Base-by-base conservation (phyloP, 208 protist species). In the Trypanosoma brucei region DNA sequence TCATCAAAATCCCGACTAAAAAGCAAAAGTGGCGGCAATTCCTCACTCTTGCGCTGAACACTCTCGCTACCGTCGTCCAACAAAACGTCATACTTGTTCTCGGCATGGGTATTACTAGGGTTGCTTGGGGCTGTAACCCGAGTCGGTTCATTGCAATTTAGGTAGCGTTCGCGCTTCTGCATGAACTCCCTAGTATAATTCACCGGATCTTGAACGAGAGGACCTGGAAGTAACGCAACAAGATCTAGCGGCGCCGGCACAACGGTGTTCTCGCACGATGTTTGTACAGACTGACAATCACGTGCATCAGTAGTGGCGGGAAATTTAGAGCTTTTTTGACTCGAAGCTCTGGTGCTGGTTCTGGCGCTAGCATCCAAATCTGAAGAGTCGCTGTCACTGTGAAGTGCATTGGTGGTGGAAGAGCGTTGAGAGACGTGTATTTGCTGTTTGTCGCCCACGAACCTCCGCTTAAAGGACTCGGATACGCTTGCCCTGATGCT, bases 161-260 rank as follows among this genome's bases (percentile, higher is more conserved):
- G 48, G 65, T 73, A 73, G 5, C 60, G 53, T 31, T 73, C 68
- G 14, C 68, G 2, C 30, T 73, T 52, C 42, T 49, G 55, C 68
- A 73, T 73, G 37, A 7, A 73, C 38, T 73, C 68, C 11, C 68
- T 39, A 14, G 61, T 67, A 38, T 62, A 4, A 1, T 65, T 11
- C 7, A 66, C 59, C 7, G 78, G 78, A 58, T 79, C 73, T 1
- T 48, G 65, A 6, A 83, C 40, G n/a, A 84, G 66, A 45, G 72
- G 69, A 4, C 85, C 85, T 3, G 81, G 81, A 55, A 88, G 84
- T 11, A 92, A 50, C 11, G 85, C 82, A 34, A 79, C 67, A 31
- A 82, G 74, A 52, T 79, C 68, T 7, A 75, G 50, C 6, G 68
- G 74, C 2, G 68, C 6, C 8, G 6, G 42, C 8, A 46, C 42